These are phyloP conservation scores for Phytophthora citrophthora DNA, from an alignment of 352 stramenopile genomes.

Conservation along the genomic window DNA sequence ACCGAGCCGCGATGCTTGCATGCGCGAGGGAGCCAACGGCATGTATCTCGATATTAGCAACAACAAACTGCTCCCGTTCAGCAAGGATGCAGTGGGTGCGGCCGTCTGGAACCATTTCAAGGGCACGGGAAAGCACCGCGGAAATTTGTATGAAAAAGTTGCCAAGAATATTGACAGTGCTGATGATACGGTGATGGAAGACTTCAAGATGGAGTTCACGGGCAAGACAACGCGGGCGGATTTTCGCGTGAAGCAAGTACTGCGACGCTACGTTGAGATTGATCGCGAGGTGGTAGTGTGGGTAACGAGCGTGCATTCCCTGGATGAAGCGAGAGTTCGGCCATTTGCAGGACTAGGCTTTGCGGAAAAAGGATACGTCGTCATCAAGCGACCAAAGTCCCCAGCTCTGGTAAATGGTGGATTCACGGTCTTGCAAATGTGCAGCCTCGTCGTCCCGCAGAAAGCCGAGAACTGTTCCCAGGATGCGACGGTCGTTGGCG, in stretches of 20 bases:
- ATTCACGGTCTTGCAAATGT: conserved; percentile 35
- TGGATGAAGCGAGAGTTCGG: conserved; percentile 26
- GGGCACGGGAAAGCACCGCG: conserved; percentile 23
- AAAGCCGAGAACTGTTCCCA: conserved; percentile 19
- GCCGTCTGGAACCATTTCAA: conserved; percentile 41
- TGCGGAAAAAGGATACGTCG: conserved; percentile 31
- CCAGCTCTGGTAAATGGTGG: conserved; percentile 7
- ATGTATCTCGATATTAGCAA: conserved; percentile 42
- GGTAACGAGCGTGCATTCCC: conserved; percentile 26
- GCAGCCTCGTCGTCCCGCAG: conserved; percentile 31
- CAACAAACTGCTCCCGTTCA: conserved; percentile 44
- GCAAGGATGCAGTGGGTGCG: conserved; percentile 6
- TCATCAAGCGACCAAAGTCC: conserved; percentile 25
- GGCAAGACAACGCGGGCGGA: conserved; percentile 49
- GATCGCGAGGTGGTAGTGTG: conserved; percentile 30
- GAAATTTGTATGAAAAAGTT: conserved; percentile 26
- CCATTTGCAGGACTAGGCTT: conserved; percentile 30
- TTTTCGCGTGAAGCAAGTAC: conserved; percentile 61
- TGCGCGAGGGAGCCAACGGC: conserved; percentile 27
- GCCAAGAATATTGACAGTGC: conserved; percentile 16
- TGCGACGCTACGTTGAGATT: conserved; percentile 27
- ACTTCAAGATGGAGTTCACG: conserved; percentile 54
- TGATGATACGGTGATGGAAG: conserved; percentile 58
- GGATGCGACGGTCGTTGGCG: conserved; percentile 18
- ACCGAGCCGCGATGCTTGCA: conserved; percentile 16